Percentiles rank a stretch among this genome's conserved stretches.
Evolutionary conservation across 441 rosid genomes (phyloP).

Genomic region (Pelargonium citronellum): DNA sequence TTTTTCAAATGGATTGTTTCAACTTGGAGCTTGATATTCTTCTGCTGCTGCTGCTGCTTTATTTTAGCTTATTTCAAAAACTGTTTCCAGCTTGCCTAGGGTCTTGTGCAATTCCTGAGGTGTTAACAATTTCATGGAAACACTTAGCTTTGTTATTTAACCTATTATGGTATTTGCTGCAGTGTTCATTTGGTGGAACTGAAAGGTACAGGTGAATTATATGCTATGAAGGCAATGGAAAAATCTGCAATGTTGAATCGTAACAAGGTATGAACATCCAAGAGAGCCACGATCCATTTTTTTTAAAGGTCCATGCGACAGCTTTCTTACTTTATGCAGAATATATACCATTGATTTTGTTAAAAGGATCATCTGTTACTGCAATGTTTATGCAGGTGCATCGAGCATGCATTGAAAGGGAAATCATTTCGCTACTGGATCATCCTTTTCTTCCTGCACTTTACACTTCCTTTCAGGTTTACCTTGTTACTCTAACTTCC

Average conservation of each 20-base stretch:
- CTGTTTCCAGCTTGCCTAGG: neutral
- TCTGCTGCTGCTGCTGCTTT: neutral
- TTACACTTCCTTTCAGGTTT: conserved; percentile 83
- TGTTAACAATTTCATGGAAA: neutral
- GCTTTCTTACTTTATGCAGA: neutral
- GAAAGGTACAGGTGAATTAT: conserved; percentile 59
- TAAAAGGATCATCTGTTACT: conserved; percentile 1
- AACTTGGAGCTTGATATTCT: neutral
- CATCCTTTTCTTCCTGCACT: conserved; percentile 95
- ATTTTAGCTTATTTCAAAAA: neutral
- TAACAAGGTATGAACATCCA: conserved; percentile 54
- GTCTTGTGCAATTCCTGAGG: neutral
- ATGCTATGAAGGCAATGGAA: conserved; percentile 99
- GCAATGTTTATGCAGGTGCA: conserved; percentile 52
- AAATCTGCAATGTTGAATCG: conserved; percentile 83
- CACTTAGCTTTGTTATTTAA: neutral
- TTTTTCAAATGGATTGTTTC: neutral
- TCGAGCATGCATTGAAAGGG: conserved; percentile 86
- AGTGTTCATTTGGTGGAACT: conserved; percentile 95
- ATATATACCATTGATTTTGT: conserved; percentile 8
- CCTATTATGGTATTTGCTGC: conserved; percentile 15
- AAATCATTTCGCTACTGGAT: conserved; percentile 75
- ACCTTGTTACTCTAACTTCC: conserved; percentile 9
- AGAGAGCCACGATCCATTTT: neutral
- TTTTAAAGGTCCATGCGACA: neutral